Base-by-base conservation (phyloP, 495 filamentous ascomycete genomes). In the Astrothelium subdiscretum region DNA sequence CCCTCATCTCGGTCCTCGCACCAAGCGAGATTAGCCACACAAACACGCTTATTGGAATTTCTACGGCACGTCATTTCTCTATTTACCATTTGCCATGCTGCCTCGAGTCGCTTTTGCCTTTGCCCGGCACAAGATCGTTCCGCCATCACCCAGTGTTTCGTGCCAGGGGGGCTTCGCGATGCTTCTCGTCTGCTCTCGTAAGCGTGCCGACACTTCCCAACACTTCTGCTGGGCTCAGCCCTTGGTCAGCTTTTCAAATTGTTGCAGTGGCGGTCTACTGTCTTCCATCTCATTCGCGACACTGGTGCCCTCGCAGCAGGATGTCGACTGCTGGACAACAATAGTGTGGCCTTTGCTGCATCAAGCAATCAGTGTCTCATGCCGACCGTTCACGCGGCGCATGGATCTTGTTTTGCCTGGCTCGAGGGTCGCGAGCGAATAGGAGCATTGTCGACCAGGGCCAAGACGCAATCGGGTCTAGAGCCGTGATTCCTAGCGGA, bases 11-110 rank as follows among this genome's bases (percentile, higher is more conserved):
- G 22, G 48, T 8, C 22, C 48, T 20, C 24, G 2, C 12, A 54
- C 48, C 48, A 54, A 54, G 48, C 48, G 48, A 54, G 20, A 54
- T 54, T 54, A 54, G 26, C 20, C 48, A 54, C 48, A 54, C 48
- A 29, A 26, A 54, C 22, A 48, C 18, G 42, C n/a, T n/a, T n/a
- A 20, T n/a, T 5, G 8, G 24, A 54, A 27, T 27, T 48, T 48
- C 15, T 8, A 11, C 48, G 22, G 48, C 5, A 54, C 48, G 48
- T 54, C 48, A 54, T 29, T 29, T 54, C 8, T n/a, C 48, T 38
- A 15, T 26, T 54, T 20, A 48, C n/a, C 43, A n/a, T 15, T 18
- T 20, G 43, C 43, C 48, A n/a, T 54, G 48, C 48, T 24, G n/a
- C 29, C 24, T 8, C 24, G 15, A 3, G 22, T 24, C 24, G 48